Percentiles rank a stretch among this genome's conserved stretches.
Evolutionary conservation across 306 rosid genomes (phyloP).

Genomic region (Crotalaria pallida): DNA sequence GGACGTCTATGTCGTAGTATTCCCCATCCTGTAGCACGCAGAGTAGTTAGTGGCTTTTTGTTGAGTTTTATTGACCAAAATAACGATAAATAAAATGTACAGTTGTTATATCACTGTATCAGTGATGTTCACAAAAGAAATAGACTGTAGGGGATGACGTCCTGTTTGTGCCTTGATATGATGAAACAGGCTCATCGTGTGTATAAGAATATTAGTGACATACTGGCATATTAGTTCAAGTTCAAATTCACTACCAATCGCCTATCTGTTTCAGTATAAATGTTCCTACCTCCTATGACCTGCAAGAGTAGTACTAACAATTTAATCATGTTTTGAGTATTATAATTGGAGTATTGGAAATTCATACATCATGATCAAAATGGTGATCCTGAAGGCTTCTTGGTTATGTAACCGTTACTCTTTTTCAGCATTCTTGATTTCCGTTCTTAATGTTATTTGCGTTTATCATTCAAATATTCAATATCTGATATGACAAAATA

Average conservation of each 20-base stretch:
- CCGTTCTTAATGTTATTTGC: not conserved
- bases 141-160: not conserved
- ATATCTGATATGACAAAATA: not conserved
- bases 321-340: not conserved
- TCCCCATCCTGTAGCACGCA: constrained; percentile 77
- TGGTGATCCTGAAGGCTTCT: not conserved
- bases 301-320: too few species aligned
- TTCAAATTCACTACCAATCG: too few species aligned
- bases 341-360: too few species aligned
- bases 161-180: not conserved
- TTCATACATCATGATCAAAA: not conserved
- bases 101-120: not conserved
- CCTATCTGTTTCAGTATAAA: not conserved
- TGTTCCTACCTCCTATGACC: not conserved
- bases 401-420: not conserved
- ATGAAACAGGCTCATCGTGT: not conserved
- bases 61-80: constrained; percentile 65
- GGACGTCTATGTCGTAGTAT: constrained; percentile 85
- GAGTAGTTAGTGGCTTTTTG: constrained; percentile 85
- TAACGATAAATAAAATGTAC: constrained; percentile 28
- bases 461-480: not conserved
- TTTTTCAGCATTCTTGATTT: not conserved
- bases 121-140: not conserved
- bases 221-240: not conserved
- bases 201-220: not conserved